Base-by-base conservation (phyloP, 805 yeast genomes). In the Metschnikowia santaceciliae region DNA sequence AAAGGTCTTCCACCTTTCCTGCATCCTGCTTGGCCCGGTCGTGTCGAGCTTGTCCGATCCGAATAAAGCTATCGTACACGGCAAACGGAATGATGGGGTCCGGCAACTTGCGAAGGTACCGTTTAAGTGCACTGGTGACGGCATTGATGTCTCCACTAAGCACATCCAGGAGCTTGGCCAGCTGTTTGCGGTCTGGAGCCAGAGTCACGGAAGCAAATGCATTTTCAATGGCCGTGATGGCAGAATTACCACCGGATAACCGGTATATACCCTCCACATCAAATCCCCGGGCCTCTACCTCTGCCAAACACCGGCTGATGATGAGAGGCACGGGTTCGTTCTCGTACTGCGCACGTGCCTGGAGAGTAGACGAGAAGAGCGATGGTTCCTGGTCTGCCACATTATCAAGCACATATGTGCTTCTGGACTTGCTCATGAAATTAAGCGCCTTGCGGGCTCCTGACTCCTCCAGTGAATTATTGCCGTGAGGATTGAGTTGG, bases 251-350 rank as follows among this genome's bases (percentile, higher is more conserved):
- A 1, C 96, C 99, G 42, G 95, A 86, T 57, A 91, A 85, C 57
- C 99, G 76, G 70, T 94, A 94, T 34, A 94, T 78, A 7, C 99
- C 99, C 67, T 91, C 98, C 54, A 76, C 71, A 37, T 78, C 82
- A 57, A 91, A 67, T 4, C 96, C 96, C 51, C 89, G 74, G 6
- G 64, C 63, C 69, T 92, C 97, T 48, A 94, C 90, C 59, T 86
- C 94, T 22, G 75, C 72, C 5, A 90, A 69, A 68, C 97, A 89
- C 51, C 81, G 75, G 11, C 84, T 72, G 10, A 94, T 78, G 30
- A 94, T 79, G 56, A 80, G 68, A 11, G 99, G 99, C 10, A 89
- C 77, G 10, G 64, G 56, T 32, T 79, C 72, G 14, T 78, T 75
- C 62, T 92, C 99, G 57, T 68, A 75, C 14, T 71, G 69, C 13